Conservation (phyloP, 176 grass and related monocot genomes). For the Oropetium thomaeum region DNA sequence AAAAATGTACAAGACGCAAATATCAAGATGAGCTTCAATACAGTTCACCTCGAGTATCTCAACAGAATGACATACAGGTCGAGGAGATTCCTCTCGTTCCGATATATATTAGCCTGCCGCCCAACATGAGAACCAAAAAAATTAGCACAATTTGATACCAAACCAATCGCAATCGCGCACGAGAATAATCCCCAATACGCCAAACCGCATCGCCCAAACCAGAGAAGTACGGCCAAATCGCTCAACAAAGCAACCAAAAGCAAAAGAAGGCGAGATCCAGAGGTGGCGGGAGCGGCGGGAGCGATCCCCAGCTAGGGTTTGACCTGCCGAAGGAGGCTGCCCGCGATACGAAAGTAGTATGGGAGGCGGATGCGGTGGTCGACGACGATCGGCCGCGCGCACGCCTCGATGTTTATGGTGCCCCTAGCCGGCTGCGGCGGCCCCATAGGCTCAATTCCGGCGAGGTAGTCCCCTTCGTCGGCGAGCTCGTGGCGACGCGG, state of each 20-base stretch:
- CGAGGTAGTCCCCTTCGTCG: background rate
- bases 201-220: background rate
- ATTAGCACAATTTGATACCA: constrained; percentile 30
- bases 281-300: background rate
- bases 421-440: constrained; percentile 36
- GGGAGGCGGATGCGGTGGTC: constrained; percentile 82
- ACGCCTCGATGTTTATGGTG: constrained; percentile 66
- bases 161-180: background rate
- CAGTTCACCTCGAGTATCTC: constrained; percentile 75
- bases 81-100: constrained; percentile 86
- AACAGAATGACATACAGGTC: constrained; percentile 95
- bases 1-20: constrained; percentile 7
- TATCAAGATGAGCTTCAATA: constrained; percentile 21
- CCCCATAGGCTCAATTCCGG: constrained; percentile 39
- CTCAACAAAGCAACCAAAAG: background rate
- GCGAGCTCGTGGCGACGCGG: constrained; percentile 19
- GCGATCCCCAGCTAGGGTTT: constrained; percentile 25
- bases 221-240: background rate
- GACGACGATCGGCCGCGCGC: constrained; percentile 67
- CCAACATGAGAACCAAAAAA: constrained; percentile 9
- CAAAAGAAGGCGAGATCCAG: constrained; percentile 22
- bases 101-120: constrained; percentile 83
- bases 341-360: constrained; percentile 94
- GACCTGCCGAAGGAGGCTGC: constrained; percentile 89
- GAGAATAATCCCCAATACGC: constrained; percentile 32